Evolutionary conservation across 2,329 filamentous ascomycete genomes (phyloP).

Genomic region (Calonectria honghensis): DNA sequence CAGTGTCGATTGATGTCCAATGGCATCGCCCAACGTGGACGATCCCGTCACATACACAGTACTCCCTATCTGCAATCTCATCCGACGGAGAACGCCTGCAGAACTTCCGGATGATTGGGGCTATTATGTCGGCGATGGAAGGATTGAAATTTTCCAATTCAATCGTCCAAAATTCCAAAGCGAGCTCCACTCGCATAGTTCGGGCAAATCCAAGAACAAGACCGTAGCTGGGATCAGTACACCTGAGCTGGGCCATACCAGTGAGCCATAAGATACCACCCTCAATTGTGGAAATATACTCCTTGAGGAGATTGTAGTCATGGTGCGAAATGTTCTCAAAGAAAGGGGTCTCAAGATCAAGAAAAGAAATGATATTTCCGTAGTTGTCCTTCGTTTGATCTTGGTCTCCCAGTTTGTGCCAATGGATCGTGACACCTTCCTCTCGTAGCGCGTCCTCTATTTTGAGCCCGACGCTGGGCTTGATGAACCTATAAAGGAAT

Average conservation of each 20-base stretch:
- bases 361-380: background rate
- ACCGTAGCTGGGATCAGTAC: background rate
- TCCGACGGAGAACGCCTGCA: background rate
- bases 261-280: background rate
- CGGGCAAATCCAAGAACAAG: background rate
- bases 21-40: background rate
- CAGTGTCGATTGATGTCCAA: background rate
- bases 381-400: no score
- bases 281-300: no score
- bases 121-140: no score
- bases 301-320: background rate
- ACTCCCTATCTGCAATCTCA: background rate
- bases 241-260: background rate
- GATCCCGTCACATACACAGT: background rate
- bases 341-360: background rate
- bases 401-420: no score
- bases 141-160: background rate
- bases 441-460: no score
- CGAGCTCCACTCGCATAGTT: background rate
- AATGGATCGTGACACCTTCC: no score
- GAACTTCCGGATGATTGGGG: background rate
- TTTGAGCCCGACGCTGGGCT: no score
- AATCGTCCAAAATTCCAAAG: background rate
- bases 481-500: no score
- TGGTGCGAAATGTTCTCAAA: background rate